These are phyloP conservation scores for Aspergillus conjunctus DNA, from an alignment of 495 filamentous ascomycete genomes.

Conservation along the genomic window DNA sequence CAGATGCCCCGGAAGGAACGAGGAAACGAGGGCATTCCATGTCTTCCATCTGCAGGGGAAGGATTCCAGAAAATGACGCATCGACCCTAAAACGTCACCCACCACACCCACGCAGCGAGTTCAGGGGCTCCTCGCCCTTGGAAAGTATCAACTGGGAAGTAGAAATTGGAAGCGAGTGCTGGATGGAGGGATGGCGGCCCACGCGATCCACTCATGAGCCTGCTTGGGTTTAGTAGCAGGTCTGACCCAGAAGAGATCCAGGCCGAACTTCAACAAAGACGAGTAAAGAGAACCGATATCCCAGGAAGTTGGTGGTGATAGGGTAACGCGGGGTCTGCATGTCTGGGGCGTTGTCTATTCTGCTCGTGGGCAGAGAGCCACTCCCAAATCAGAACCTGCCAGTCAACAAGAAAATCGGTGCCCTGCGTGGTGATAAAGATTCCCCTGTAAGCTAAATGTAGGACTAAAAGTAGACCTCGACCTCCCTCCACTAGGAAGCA, in stretches of 20 bases:
- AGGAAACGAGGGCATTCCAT: neutral
- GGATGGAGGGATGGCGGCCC: neutral
- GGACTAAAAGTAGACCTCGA: too few relatives aligned
- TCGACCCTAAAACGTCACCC: neutral
- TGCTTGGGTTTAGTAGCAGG: constrained; percentile 1
- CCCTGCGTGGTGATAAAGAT: neutral
- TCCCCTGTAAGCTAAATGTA: too few relatives aligned
- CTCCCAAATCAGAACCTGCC: too few relatives aligned
- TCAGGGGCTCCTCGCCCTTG: neutral
- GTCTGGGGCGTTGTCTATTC: neutral
- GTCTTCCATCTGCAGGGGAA: constrained; percentile 10
- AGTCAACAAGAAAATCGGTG: neutral
- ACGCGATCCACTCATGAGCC: neutral
- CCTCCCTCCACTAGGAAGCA: too few relatives aligned
- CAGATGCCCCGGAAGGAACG: constrained; percentile 2
- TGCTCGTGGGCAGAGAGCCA: too few relatives aligned
- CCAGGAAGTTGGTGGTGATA: neutral
- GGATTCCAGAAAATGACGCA: constrained; percentile 23
- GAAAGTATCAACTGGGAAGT: neutral
- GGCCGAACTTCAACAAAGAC: neutral
- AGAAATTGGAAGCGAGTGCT: neutral
- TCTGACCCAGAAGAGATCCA: neutral
- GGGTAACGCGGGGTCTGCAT: constrained; percentile 4
- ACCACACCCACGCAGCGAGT: neutral
- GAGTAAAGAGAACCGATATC: neutral